Evolutionary conservation across 148 eudicot genomes (phyloP), one percentile per base, ranked within the genome.

Genomic region (Amaranthus hypochondriacus): DNA sequence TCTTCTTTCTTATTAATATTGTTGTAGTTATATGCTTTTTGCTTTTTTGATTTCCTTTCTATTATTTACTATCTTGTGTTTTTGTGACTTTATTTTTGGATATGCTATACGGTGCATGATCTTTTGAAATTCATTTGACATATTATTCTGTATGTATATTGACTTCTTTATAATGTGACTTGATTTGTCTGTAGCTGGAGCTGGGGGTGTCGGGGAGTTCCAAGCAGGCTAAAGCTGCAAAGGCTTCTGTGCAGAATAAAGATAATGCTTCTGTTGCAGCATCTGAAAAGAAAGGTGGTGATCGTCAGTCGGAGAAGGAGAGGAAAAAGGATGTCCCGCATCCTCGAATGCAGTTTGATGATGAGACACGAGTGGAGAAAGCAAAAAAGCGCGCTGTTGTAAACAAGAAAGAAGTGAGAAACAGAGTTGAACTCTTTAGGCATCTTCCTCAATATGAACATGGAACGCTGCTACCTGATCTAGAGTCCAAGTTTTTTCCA

Each of bases 331-430:
- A 96, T 81, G 91, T 86, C 57, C 96, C 96, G 69, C 97, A 92
- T 71, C 97, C 97, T 55, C 96, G 99, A 42, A 84, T 96, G 97
- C 99, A 96, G 76, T 96, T 92, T 83, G 99, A 92, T 84, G 99
- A 96, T 73, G 78, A 82, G 81, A 88, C 77, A 43, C 87, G 92
- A 55, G 97, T 96, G 77, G 99, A 92, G 77, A 96, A 96, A 83
- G 97, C 97, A 8, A 96, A 96, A 81, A 96, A 92, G 80, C 84
- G 95, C 64, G 89, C 92, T 18, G 89, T 96, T 6, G 97, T 96
- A 21, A 90, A 87, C 73, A 96, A 90, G 83, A 88, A 90, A 62
- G 99, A 96, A 85, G 92, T 89, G 49, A 89, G 88, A 81, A 92
- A 92, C 73, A 90, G 91, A 76, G 99, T 92, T 75, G 96, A 88